Percentiles rank a stretch among this genome's conserved stretches.
phyloP scores from a whole-genome alignment of 495 filamentous ascomycete species.

The Oidiodendron maius region DNA sequence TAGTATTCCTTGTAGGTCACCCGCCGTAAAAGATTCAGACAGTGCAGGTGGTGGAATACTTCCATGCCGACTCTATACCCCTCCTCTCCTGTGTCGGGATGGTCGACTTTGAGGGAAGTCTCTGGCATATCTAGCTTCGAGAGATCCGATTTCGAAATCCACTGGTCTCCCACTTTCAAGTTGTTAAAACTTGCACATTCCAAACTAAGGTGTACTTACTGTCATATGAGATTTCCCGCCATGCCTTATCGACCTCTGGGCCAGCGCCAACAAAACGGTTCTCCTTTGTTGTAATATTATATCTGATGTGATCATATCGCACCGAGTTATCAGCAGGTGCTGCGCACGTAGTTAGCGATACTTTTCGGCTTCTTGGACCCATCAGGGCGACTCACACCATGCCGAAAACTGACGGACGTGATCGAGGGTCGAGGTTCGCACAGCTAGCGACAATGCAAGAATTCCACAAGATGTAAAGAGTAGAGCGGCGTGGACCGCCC shows the following conservation, averaged over 20 bases:
- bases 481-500: constrained; percentile 37
- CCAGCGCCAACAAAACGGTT: constrained; percentile 37
- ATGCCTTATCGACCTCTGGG: constrained; percentile 36
- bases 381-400: constrained; percentile 19
- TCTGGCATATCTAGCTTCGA: constrained; percentile 38
- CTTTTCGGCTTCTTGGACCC: background rate
- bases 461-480: constrained; percentile 34
- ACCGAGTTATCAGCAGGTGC: constrained; percentile 39
- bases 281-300: constrained; percentile 32
- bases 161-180: constrained; percentile 37
- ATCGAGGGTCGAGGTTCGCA: constrained; percentile 23
- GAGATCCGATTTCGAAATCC: constrained; percentile 43
- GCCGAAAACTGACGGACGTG: constrained; percentile 21
- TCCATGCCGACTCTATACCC: constrained; percentile 48
- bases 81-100: constrained; percentile 41
- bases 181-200: background rate
- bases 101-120: constrained; percentile 37
- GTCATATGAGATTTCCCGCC: constrained; percentile 37
- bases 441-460: constrained; percentile 35
- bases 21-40: constrained; percentile 44
- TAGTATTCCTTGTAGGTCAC: constrained; percentile 45
- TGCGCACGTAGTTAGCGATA: constrained; percentile 21
- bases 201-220: constrained; percentile 22
- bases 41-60: constrained; percentile 52
- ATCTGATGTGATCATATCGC: constrained; percentile 37